phyloP scores from a whole-genome alignment of 2,329 filamentous ascomycete genomes.

The Plectosphaerella plurivora region DNA sequence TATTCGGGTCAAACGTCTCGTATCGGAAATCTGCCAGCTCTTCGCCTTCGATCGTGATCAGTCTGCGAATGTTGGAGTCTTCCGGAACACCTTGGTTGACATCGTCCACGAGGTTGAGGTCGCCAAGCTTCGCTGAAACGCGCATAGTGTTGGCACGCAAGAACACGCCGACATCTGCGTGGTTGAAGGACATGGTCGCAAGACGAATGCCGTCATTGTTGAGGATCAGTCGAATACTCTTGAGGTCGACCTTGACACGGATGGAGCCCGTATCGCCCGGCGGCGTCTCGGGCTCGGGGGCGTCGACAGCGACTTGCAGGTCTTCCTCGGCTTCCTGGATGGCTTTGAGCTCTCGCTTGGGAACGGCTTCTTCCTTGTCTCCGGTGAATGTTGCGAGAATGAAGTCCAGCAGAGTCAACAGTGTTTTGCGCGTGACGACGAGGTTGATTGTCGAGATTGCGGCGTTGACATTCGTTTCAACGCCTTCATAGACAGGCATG shows the following conservation, averaged over 20 bases:
- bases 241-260: conserved; percentile 87
- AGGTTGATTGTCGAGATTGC: conserved; percentile 94
- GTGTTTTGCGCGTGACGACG: conserved; percentile 86
- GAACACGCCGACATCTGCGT: conserved; percentile 87
- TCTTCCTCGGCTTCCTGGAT: conserved; percentile 28
- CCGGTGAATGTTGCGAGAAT: conserved; percentile 85
- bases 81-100: conserved; percentile 85
- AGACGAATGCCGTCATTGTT: conserved; percentile 97
- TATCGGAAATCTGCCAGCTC: conserved; percentile 97
- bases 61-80: conserved; percentile 73
- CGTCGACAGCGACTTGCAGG: conserved; percentile 20
- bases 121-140: conserved; percentile 80
- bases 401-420: conserved; percentile 91
- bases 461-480: conserved; percentile 89
- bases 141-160: conserved; percentile 82
- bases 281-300: conserved; percentile 3
- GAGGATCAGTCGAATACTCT: conserved; percentile 87
- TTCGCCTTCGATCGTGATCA: conserved; percentile 92
- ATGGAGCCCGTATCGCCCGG: conserved; percentile 63
- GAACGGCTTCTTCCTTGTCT: conserved; percentile 38
- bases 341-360: conserved; percentile 24
- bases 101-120: conserved; percentile 86
- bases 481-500: conserved; percentile 82
- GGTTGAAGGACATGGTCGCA: conserved; percentile 87
- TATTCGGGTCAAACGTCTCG: conserved; percentile 81